Conservation (phyloP, 768 basidiomycete genomes). For the Boletus sp. region DNA sequence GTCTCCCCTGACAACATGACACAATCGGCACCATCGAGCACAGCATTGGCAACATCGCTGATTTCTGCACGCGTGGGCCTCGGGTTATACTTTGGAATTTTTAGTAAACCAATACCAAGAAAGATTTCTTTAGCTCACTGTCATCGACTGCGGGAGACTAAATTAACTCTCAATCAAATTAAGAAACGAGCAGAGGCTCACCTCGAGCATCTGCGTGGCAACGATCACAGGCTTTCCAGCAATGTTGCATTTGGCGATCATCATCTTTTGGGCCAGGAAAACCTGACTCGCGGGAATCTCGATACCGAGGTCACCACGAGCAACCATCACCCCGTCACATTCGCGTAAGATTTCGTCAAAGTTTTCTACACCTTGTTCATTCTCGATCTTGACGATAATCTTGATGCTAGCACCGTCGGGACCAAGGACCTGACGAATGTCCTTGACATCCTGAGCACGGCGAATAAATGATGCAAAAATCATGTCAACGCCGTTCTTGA, state of each 20-base stretch:
- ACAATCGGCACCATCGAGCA: slow-evolving; percentile 97
- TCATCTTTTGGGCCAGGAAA: slow-evolving; percentile 99
- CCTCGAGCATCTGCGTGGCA: slow-evolving; percentile 99
- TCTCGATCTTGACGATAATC: slow-evolving; percentile 99
- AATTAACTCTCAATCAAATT: slow-evolving; percentile 9
- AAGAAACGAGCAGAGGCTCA: slow-evolving; percentile 30
- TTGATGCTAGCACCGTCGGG: slow-evolving; percentile 95
- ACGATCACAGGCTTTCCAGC: slow-evolving; percentile 98
- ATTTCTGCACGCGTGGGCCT: slow-evolving; percentile 98
- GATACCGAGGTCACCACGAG: slow-evolving; percentile 98
- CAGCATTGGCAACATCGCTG: slow-evolving; percentile 98
- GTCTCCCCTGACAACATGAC: slow-evolving; percentile 99
- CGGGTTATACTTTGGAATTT: slow-evolving; percentile 83
- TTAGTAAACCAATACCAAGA: slow-evolving; percentile 1
- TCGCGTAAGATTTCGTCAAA: slow-evolving; percentile 97
- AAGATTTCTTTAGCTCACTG: slow-evolving; percentile 46
- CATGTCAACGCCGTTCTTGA: slow-evolving; percentile 98
- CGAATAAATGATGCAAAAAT: slow-evolving; percentile 99
- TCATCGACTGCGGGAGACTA: slow-evolving; percentile 73
- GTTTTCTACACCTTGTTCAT: slow-evolving; percentile 98
- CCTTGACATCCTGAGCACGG: slow-evolving; percentile 87
- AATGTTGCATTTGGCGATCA: slow-evolving; percentile 99
- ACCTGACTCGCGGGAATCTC: slow-evolving; percentile 99
- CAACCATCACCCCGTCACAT: slow-evolving; percentile 99
- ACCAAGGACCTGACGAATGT: slow-evolving; percentile 92